A percentile compares a stretch with the other conserved stretches of the same genome.
These are phyloP conservation scores for Hansfordia pulvinata DNA, from an alignment of 2,329 filamentous ascomycete species.

Conservation along the genomic window DNA sequence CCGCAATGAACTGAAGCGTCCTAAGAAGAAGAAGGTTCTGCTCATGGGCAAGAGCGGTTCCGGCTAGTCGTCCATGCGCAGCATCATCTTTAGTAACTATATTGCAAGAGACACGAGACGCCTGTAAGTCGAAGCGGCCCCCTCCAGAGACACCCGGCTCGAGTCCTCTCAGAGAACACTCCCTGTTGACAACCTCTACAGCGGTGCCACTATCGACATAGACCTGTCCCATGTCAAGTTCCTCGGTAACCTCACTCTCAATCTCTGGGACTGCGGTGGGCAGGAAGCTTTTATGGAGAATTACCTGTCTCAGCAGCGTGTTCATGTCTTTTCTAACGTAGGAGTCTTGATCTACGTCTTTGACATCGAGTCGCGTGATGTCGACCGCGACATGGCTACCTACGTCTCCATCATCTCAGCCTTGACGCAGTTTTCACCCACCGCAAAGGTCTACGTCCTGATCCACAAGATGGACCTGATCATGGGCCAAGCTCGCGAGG, in stretches of 20 bases:
- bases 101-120: conserved; percentile 90
- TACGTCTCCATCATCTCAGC: conserved; percentile 86
- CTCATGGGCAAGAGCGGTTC: conserved; percentile 94
- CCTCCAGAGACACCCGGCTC: no score
- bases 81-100: conserved; percentile 98
- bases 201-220: conserved; percentile 91
- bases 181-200: conserved; percentile 11
- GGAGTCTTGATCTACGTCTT: conserved; percentile 98
- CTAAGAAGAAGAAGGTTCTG: conserved; percentile 77
- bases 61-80: conserved; percentile 95
- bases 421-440: conserved; percentile 68
- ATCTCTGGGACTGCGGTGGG: conserved; percentile 97
- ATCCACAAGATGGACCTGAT: conserved; percentile 99
- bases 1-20: conserved; percentile 44
- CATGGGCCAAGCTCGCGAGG: conserved; percentile 61
- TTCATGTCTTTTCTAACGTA: conserved; percentile 93
- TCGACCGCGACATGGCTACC: conserved; percentile 82
- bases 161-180: no score
- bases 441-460: conserved; percentile 80
- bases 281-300: conserved; percentile 99
- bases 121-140: conserved; percentile 42
- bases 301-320: conserved; percentile 88
- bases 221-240: conserved; percentile 98
- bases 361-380: conserved; percentile 92
- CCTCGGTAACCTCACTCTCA: conserved; percentile 91